Base-by-base conservation (phyloP, 2,329 filamentous ascomycete genomes). In the Paecilomyces variotii region DNA sequence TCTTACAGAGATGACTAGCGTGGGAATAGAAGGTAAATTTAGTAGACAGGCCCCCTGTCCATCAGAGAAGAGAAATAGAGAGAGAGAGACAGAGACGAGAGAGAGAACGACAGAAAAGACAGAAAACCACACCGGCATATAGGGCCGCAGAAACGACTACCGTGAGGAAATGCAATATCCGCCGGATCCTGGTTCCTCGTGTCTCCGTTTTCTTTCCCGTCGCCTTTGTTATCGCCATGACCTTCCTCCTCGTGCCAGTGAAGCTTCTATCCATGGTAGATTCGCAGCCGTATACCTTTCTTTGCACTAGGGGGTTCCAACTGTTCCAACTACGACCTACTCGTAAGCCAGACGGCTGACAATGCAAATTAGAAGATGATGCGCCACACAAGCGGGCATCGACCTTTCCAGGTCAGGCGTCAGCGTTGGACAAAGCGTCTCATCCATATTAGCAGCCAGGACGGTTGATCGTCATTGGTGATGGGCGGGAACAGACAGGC, bases 391-490 rank as follows among this genome's bases (percentile, higher is more conserved):
- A 39, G 39, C 45, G 55, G 55, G 30, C 30, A 30, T 56, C 55
- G 55, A 50, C 50, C 24, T 52, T 3, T 24, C 27, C 28, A 49
- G 30, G 54, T 59, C 56, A 34, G 57, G 54, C 54, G 28, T 45
- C 57, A 59, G 56, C 53, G 57, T 59, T 59, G 54, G 57, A 59
- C 57, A 56, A 35, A 51, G 25, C 26, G 28, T 30, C 49, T 39
- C 53, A 54, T 56, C 53, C 32, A 49, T 52, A 28, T 39, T 56
- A 56, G 19, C 26, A 56, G 34, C 25, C 28, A 6, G 12, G 35
- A 32, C 28, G 32, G 34, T 32, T 30, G 28, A 32, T 39, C 30
- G 34, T 45, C 54, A 39, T 35, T 45, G 34, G 35, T 11, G 28
- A 35, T 35, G 54, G 34, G 27, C 28, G 35, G 50, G 50, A 26